Conservation (phyloP, 75 land plant genomes). For the Selaginella tamariscina region DNA sequence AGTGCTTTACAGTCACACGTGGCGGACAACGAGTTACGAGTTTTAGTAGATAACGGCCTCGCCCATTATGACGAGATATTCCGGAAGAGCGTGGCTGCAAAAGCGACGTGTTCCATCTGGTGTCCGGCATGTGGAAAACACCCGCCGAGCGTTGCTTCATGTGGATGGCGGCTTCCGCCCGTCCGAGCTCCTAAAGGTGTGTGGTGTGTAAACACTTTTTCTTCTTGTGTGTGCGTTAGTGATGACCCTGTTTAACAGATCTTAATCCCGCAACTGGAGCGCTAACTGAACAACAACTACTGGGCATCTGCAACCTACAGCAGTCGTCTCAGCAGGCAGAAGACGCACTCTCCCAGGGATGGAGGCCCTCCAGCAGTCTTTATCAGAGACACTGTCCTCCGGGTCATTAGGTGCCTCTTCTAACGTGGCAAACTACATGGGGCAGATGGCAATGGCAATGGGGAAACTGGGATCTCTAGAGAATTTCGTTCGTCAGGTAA, state of each 20-base stretch:
- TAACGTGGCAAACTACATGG: slow-evolving; percentile 80
- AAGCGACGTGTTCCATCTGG: slow-evolving; percentile 53
- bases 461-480: slow-evolving; percentile 66
- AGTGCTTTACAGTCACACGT: slow-evolving; percentile 37
- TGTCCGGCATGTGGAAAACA: slow-evolving; percentile 74
- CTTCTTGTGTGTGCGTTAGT: not conserved
- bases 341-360: slow-evolving; percentile 68
- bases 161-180: slow-evolving; percentile 68
- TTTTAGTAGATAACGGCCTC: slow-evolving; percentile 37
- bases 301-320: slow-evolving; percentile 52
- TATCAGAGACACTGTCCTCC: slow-evolving; percentile 45
- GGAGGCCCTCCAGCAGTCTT: slow-evolving; percentile 55
- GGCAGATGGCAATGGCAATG: slow-evolving; percentile 90
- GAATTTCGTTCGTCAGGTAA: slow-evolving; percentile 69
- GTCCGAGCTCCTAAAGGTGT: slow-evolving; percentile 61
- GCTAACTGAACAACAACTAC: slow-evolving; percentile 54
- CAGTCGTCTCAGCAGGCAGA: slow-evolving; percentile 64
- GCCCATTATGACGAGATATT: slow-evolving; percentile 52
- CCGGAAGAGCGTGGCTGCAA: slow-evolving; percentile 42
- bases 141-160: slow-evolving; percentile 50
- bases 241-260: slow-evolving; percentile 21
- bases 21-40: slow-evolving; percentile 37
- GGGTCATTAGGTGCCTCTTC: slow-evolving; percentile 33
- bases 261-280: slow-evolving; percentile 48
- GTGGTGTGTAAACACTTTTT: not conserved